Evolutionary conservation across 2,329 filamentous ascomycete genomes (phyloP).

Genomic region (Pseudofabraea citricarpa): DNA sequence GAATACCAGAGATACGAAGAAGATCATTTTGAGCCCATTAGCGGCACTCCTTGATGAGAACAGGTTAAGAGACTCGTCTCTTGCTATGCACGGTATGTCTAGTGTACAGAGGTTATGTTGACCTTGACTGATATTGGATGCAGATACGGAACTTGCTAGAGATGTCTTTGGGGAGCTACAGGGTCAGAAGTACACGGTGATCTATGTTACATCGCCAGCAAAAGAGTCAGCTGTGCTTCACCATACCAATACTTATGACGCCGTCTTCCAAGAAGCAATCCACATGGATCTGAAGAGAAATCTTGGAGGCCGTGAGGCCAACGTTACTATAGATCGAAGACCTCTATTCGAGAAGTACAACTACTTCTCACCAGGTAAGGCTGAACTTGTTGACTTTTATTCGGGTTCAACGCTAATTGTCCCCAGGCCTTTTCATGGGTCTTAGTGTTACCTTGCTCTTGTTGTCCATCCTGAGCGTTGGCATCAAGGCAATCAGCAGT

Average conservation of each 20-base stretch:
- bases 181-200: slow-evolving; percentile 59
- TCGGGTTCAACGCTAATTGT: slow-evolving; percentile 3
- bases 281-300: slow-evolving; percentile 71
- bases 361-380: slow-evolving; percentile 81
- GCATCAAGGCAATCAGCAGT: slow-evolving; percentile 69
- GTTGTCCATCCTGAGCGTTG: slow-evolving; percentile 73
- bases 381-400: neutral
- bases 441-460: slow-evolving; percentile 67
- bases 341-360: slow-evolving; percentile 88
- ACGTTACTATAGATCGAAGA: slow-evolving; percentile 38
- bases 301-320: slow-evolving; percentile 29
- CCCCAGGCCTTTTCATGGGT: slow-evolving; percentile 80
- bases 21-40: slow-evolving; percentile 37
- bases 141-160: slow-evolving; percentile 20
- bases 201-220: slow-evolving; percentile 65
- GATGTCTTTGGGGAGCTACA: slow-evolving; percentile 30
- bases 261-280: slow-evolving; percentile 55
- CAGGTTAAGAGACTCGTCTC: slow-evolving; percentile 42
- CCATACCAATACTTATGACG: slow-evolving; percentile 54
- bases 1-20: slow-evolving; percentile 3
- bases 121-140: slow-evolving; percentile 7
- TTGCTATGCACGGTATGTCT: too few species aligned
- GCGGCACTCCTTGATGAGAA: slow-evolving; percentile 32
- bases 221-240: slow-evolving; percentile 23
- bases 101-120: too few species aligned